A percentile compares a stretch with the other conserved stretches of the same genome.
These are phyloP conservation scores for Magnolia changhungtana DNA, from an alignment of 164 flowering plant genomes.

Conservation along the genomic window DNA sequence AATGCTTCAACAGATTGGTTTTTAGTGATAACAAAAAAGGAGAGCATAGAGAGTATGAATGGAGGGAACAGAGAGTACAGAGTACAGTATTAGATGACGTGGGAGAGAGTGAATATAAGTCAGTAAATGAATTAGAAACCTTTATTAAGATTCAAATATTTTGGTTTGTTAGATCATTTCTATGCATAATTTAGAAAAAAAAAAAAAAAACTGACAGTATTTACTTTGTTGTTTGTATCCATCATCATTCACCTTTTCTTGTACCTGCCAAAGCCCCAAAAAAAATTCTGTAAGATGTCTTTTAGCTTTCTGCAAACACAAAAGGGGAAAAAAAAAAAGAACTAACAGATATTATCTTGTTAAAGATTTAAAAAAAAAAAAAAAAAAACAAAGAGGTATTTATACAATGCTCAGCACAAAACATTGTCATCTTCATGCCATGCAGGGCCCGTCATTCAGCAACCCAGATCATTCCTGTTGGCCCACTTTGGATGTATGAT, in stretches of 20 bases:
- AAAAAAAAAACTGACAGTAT: too few relatives aligned
- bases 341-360: neutral
- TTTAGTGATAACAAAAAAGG: too few relatives aligned
- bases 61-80: too few relatives aligned
- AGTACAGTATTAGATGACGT: neutral
- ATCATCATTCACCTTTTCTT: slow-evolving; percentile 12
- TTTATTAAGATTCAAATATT: neutral
- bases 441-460: neutral
- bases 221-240: neutral
- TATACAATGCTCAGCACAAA: neutral
- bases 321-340: neutral
- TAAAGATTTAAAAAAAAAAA: neutral
- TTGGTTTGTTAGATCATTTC: neutral
- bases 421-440: neutral
- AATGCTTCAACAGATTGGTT: too few relatives aligned
- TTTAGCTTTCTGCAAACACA: neutral
- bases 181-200: neutral
- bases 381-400: neutral
- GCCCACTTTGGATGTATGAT: too few relatives aligned
- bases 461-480: neutral
- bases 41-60: too few relatives aligned
- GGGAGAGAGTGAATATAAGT: too few relatives aligned
- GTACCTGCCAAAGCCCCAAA: slow-evolving; percentile 16
- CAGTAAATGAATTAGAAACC: neutral
- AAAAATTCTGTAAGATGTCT: neutral